A percentile compares a stretch with the other conserved stretches of the same genome.
Conservation (phyloP, 1,284 basidiomycete genomes). For the Pascua guehoae region DNA sequence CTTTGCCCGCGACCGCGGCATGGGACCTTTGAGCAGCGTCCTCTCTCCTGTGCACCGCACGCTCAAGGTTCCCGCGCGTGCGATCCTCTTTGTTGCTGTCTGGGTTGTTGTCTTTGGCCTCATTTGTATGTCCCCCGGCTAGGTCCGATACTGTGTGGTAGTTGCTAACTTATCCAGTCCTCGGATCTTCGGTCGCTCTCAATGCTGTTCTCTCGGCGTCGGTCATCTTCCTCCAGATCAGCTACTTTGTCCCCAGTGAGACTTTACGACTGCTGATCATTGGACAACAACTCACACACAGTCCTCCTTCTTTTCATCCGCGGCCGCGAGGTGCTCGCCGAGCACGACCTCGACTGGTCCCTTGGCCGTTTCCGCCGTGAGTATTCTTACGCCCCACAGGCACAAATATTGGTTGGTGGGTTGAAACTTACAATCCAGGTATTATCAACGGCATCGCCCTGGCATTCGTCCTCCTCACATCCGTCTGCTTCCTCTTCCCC, state of each 20-base stretch:
- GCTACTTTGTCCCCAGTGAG: slow-evolving; percentile 41
- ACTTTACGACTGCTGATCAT: too few species aligned
- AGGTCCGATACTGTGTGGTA: too few species aligned
- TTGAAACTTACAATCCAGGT: neutral
- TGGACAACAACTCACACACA: neutral
- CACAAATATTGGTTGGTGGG: neutral
- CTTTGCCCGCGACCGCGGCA: slow-evolving; percentile 64
- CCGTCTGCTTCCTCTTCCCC: slow-evolving; percentile 55
- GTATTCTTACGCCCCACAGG: neutral
- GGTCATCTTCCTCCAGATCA: slow-evolving; percentile 25
- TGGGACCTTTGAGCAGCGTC: slow-evolving; percentile 55
- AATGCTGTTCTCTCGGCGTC: slow-evolving; percentile 36
- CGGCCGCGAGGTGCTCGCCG: slow-evolving; percentile 46
- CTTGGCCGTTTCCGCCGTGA: slow-evolving; percentile 36
- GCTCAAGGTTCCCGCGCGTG: slow-evolving; percentile 57
- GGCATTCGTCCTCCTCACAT: slow-evolving; percentile 49
- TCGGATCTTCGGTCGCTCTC: slow-evolving; percentile 42
- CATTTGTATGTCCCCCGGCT: slow-evolving; percentile 12
- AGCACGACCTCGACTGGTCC: slow-evolving; percentile 36
- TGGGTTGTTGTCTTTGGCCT: slow-evolving; percentile 17
- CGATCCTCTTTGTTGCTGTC: slow-evolving; percentile 57
- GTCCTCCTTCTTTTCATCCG: slow-evolving; percentile 47
- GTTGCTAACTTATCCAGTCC: slow-evolving; percentile 34
- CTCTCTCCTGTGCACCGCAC: slow-evolving; percentile 54
- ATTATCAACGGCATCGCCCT: slow-evolving; percentile 46